Percentiles rank a stretch among this genome's conserved stretches.
Conservation (phyloP, 139 green algal species). For the Closterium sp. region DNA sequence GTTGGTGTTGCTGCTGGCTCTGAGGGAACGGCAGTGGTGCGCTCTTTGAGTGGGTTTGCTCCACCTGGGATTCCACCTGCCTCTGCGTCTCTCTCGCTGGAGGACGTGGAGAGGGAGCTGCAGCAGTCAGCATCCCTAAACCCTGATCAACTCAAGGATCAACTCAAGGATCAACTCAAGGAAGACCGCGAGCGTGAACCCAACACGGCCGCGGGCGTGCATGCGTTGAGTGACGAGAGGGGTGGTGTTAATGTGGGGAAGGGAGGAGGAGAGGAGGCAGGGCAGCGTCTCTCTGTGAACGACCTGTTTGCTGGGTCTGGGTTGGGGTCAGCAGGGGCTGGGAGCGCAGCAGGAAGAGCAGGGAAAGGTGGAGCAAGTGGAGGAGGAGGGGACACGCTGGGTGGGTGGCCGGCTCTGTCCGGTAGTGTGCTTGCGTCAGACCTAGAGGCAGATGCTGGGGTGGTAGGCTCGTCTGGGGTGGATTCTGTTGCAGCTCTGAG, state of each 20-base stretch:
- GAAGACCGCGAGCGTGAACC: no score
- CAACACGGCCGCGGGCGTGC: no score
- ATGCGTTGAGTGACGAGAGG: no score
- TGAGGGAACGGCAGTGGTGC: background rate
- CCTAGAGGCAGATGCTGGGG: background rate
- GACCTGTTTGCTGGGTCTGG: background rate
- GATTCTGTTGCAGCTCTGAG: background rate
- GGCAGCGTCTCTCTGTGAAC: background rate
- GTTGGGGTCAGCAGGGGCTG: background rate
- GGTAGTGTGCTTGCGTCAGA: background rate
- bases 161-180: background rate
- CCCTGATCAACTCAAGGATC: background rate
- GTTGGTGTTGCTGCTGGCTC: background rate
- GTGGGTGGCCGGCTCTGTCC: background rate
- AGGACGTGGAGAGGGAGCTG: background rate
- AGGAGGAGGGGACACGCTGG: background rate
- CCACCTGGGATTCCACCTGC: background rate
- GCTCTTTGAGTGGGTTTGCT: background rate
- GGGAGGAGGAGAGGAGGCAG: background rate
- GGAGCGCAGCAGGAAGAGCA: background rate
- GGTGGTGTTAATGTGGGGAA: background rate
- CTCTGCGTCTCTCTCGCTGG: background rate
- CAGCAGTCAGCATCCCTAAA: background rate
- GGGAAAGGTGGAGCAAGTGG: no score
- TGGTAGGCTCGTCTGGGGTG: background rate